These are phyloP conservation scores for Paraglomus brasilianum DNA, from an alignment of 192 early-diverging fungal genomes.

Conservation along the genomic window DNA sequence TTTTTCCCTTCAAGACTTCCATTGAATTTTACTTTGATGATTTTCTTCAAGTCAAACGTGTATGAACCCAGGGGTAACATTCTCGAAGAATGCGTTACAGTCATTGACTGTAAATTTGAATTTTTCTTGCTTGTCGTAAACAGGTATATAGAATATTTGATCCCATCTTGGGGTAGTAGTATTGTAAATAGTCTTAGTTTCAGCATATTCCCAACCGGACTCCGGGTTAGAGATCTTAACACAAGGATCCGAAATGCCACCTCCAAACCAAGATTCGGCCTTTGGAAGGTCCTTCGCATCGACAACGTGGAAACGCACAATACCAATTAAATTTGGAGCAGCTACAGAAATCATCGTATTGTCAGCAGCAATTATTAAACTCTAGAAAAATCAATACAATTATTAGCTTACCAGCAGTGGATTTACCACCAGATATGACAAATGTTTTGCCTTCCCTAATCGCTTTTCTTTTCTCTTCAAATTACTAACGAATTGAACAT, in stretches of 20 bases:
- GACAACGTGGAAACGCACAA: constrained; percentile 70
- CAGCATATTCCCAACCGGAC: constrained; percentile 57
- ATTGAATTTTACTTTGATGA: constrained; percentile 49
- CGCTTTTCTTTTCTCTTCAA: too few species aligned
- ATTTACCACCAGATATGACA: too few species aligned
- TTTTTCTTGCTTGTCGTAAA: constrained; percentile 67
- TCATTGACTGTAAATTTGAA: constrained; percentile 74
- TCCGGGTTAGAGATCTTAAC: constrained; percentile 58
- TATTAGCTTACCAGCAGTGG: too few species aligned
- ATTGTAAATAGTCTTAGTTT: constrained; percentile 80
- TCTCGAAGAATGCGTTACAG: constrained; percentile 76
- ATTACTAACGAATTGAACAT: not conserved
- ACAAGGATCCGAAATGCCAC: constrained; percentile 90
- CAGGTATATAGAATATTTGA: constrained; percentile 81
- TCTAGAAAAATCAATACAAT: too few species aligned
- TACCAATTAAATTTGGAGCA: constrained; percentile 65
- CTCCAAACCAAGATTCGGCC: constrained; percentile 56
- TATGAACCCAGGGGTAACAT: constrained; percentile 72
- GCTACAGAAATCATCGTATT: too few species aligned
- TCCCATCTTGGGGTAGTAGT: constrained; percentile 91
- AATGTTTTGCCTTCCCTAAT: too few species aligned
- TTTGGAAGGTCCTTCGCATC: constrained; percentile 74
- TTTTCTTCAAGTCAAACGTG: constrained; percentile 55
- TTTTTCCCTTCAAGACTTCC: constrained; percentile 25
- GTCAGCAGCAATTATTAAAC: too few species aligned